Evolutionary conservation across 2,329 filamentous ascomycete species (phyloP), one percentile per base, ranked within the genome.

Genomic region (Xylariaceae sp.): DNA sequence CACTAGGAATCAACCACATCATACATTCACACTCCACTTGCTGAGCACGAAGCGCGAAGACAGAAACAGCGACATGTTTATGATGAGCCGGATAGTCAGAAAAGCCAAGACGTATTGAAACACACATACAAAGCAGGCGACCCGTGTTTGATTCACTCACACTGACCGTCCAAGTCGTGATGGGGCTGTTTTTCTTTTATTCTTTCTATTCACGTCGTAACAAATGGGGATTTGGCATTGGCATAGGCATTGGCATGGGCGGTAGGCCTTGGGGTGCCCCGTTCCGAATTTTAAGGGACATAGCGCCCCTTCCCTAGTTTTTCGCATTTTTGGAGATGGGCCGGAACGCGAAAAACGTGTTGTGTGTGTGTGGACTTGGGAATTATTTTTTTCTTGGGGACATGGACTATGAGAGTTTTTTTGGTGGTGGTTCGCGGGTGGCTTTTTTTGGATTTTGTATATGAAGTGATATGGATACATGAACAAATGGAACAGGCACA

Each of bases 251-350:
- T 13, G 37, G 23, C 23, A 30, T 30, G 5, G 23, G 23, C 23
- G 23, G 23, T 30, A 30, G 23, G 23, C 23, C 23, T 30, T 30
- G 23, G 23, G 23, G 23, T 30, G 23, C 23, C 17, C 17, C 23
- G 23, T 30, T 5, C 23, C 4, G 23, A 30, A 30, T 18, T 18
- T 18, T 18, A 18, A 18, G 17, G 17, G 17, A 18, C 17, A 18
- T 18, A 18, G 17, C 17, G 2, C 17, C 17, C 4, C 17, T 18
- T 2, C 23, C 41, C 23, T 17, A 34, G 30, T 53, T 58, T 56
- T 18, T 18, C 51, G 53, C 53, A 58, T 62, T 58, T 51, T 41
- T 10, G 41, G 51, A 50, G 17, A 18, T 18, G 17, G 17, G 17
- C 17, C 17, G 17, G 17, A 18, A 18, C 17, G 17, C 17, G 17